These are phyloP conservation scores for Schizophyllum commune DNA, from an alignment of 1,284 basidiomycete species.

Conservation along the genomic window DNA sequence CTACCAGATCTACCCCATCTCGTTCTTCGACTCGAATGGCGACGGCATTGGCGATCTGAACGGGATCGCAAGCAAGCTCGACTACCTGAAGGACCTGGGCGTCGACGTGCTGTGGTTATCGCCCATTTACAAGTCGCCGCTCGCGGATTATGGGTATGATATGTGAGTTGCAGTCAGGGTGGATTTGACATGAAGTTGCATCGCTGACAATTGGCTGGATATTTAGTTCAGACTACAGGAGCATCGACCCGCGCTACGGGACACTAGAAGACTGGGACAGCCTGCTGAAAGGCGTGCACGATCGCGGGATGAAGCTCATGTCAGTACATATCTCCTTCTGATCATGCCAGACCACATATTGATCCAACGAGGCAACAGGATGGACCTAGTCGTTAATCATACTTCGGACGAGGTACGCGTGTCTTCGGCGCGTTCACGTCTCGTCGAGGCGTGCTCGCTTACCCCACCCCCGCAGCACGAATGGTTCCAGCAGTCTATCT, in stretches of 20 bases:
- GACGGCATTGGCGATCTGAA: constrained; percentile 73
- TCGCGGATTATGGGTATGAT: constrained; percentile 71
- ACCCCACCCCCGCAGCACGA: constrained; percentile 36
- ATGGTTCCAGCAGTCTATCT: constrained; percentile 67
- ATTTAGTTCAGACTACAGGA: constrained; percentile 59
- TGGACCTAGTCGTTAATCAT: constrained; percentile 81
- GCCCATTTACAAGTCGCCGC: constrained; percentile 66
- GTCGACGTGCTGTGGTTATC: constrained; percentile 70
- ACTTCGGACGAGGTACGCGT: constrained; percentile 55
- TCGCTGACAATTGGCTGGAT: background rate
- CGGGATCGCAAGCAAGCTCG: constrained; percentile 59
- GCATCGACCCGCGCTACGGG: constrained; percentile 69
- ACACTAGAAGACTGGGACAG: constrained; percentile 68
- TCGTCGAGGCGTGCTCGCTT: too few species aligned
- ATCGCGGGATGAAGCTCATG: constrained; percentile 66
- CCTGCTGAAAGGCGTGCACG: constrained; percentile 51
- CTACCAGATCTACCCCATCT: constrained; percentile 74
- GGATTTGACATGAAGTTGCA: background rate
- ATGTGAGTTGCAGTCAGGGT: constrained; percentile 31
- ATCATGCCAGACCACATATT: background rate
- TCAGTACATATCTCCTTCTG: constrained; percentile 21
- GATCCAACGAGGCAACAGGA: constrained; percentile 28
- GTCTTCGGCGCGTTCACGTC: too few species aligned
- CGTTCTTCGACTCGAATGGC: constrained; percentile 67
- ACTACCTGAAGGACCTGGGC: constrained; percentile 65